A percentile compares a stretch with the other conserved stretches of the same genome.
These are phyloP conservation scores for Ballota nigra DNA, from an alignment of 257 asterid genomes.

Conservation along the genomic window DNA sequence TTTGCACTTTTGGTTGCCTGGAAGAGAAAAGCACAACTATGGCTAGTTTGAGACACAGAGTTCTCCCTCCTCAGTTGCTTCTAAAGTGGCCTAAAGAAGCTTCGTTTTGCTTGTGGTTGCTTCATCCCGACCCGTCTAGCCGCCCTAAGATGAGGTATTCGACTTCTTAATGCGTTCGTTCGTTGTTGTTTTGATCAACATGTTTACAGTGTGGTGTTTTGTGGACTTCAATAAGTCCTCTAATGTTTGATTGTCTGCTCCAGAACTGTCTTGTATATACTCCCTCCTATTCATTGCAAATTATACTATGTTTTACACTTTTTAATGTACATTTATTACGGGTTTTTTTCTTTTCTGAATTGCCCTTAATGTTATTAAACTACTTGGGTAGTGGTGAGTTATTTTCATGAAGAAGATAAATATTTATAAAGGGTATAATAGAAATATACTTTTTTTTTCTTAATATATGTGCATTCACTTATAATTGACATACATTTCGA, in stretches of 20 bases:
- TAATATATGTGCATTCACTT: no score
- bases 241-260: no score
- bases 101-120: slow-evolving; percentile 91
- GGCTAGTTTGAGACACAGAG: slow-evolving; percentile 86
- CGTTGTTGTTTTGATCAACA: neutral
- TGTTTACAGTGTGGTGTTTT: neutral
- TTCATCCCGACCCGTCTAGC: slow-evolving; percentile 85
- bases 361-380: no score
- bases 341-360: no score
- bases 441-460: no score
- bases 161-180: neutral
- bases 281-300: no score
- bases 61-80: slow-evolving; percentile 91
- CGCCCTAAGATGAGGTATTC: slow-evolving; percentile 80
- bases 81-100: slow-evolving; percentile 98
- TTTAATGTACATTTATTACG: no score
- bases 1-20: slow-evolving; percentile 48
- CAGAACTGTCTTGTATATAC: neutral
- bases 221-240: neutral
- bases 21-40: slow-evolving; percentile 78
- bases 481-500: no score
- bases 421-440: no score
- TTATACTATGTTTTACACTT: no score
- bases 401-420: no score
- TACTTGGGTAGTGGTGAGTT: no score